Evolutionary conservation across 495 filamentous ascomycete genomes (phyloP), one percentile per base, ranked within the genome.

Genomic region (Penicillium lividum): DNA sequence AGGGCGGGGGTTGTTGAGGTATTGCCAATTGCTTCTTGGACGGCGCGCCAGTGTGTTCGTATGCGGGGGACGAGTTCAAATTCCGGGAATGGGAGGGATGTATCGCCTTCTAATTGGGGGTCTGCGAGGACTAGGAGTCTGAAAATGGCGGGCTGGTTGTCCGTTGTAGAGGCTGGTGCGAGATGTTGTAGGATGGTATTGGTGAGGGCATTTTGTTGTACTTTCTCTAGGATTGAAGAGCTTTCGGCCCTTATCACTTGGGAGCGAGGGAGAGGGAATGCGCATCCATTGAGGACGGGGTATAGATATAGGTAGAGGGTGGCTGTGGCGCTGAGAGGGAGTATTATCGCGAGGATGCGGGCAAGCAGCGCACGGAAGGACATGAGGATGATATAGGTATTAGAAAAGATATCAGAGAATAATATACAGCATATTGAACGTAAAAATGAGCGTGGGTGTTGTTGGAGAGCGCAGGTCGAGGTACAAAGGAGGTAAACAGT

Each of bases 21-120:
- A 57, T 54, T 62, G 54, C 56, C 36, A 36, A 67, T 47, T 27
- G 61, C 57, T 25, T 66, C 54, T 50, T 69, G 67, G 46, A 77
- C 31, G 33, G 64, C 77, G 30, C 68, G 66, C 76, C 82, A 80
- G 54, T 87, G 79, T 59, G 71, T 77, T 27, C 68, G 67, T 25
- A 85, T 63, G 59, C 88, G 82, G 2, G 86, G 86, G 33, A 89
- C 80, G 29, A 80, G 71, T 54, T 83, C 80, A 58, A 84, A 78
- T 42, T 85, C 77, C 6, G 82, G 75, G 51, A 82, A 80, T 13
- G 83, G 83, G 31, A 97, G 85, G 4, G 89, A 90, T 13, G 89
- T 90, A 69, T 97, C 92, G 63, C 94, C 94, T 72, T 98, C 94
- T 28, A 98, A 82, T 68, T 98, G 94, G 1, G 94, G 94, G 75